Percentiles rank a stretch among this genome's conserved stretches.
phyloP scores from a whole-genome alignment of 352 stramenopile genomes.

The Phytophthora europaea region DNA sequence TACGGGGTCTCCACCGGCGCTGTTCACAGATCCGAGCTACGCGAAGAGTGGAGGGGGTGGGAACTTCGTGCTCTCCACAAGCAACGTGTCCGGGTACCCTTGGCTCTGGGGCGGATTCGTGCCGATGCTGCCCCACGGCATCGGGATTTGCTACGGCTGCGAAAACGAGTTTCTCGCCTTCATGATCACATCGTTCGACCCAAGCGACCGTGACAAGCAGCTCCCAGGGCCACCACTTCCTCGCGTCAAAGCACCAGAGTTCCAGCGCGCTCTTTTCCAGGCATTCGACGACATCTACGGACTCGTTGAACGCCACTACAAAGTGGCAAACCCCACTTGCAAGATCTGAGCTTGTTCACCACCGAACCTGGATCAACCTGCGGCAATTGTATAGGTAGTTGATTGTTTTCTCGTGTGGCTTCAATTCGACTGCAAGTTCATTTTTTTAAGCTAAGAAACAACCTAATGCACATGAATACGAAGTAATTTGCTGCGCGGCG shows the following conservation, averaged over 20 bases:
- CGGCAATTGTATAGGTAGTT: no score
- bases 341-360: conserved; percentile 25
- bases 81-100: conserved; percentile 94
- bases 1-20: conserved; percentile 61
- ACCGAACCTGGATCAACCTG: neutral
- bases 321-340: conserved; percentile 3
- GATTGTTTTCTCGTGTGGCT: neutral
- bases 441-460: conserved; percentile 12
- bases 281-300: conserved; percentile 72
- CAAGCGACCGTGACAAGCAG: conserved; percentile 27
- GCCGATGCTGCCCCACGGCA: conserved; percentile 88
- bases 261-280: conserved; percentile 59
- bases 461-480: conserved; percentile 8
- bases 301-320: conserved; percentile 32
- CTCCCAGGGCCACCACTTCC: conserved; percentile 10
- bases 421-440: conserved; percentile 14
- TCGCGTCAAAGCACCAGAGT: conserved; percentile 50
- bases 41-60: conserved; percentile 81
- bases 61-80: conserved; percentile 96
- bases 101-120: conserved; percentile 97
- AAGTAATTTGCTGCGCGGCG: conserved; percentile 1
- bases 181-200: conserved; percentile 92
- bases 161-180: conserved; percentile 93
- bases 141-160: conserved; percentile 95
- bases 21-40: conserved; percentile 92